Base-by-base conservation (phyloP, 2,329 filamentous ascomycete species). In the Fusarium anguioides region DNA sequence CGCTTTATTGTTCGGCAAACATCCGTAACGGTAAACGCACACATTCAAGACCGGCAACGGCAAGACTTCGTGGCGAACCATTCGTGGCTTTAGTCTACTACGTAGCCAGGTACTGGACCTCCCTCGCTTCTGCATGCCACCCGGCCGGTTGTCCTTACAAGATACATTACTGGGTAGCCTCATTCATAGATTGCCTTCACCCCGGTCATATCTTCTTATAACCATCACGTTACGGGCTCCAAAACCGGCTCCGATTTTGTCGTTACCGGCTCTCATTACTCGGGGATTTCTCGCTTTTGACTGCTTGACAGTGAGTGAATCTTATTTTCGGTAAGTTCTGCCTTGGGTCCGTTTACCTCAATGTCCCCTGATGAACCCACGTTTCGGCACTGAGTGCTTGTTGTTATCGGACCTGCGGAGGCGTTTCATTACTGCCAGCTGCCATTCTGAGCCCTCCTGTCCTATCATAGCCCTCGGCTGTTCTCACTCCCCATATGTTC, bases 401-500 rank as follows among this genome's bases (percentile, higher is more conserved):
- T 54, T 50, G 50, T 51, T 55, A 57, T 68, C 72, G 72, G 72
- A 40, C 66, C 60, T 74, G 71, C 72, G 72, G 72, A 74, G 69
- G 41, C 64, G 53, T 54, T 35, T 58, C 45, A 40, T 37, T 46
- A 42, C 52, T 59, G 56, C 41, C 52, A 46, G 41, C 49, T 54
- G 20, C 35, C 46, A 29, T 51, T 41, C 35, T 48, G 36, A 31
- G 23, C 31, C 42, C 35, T 37, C 56, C 47, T 53, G 41, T 14
- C 68, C 68, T 70, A 66, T 69, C 61, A 64, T 36, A 60, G 24
- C 49, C 60, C 31, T 37, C 54, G 29, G 52, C 18, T 65, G 45
- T 44, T 46, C 57, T 55, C 50, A 57, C 50, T 68, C 46, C 64
- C 58, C 29, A 33, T 35, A 26, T 37, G 33, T 18, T 56, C 45